Evolutionary conservation across 352 stramenopile species (phyloP), one percentile per base, ranked within the genome.

Genomic region (Phytopythium helicoides): DNA sequence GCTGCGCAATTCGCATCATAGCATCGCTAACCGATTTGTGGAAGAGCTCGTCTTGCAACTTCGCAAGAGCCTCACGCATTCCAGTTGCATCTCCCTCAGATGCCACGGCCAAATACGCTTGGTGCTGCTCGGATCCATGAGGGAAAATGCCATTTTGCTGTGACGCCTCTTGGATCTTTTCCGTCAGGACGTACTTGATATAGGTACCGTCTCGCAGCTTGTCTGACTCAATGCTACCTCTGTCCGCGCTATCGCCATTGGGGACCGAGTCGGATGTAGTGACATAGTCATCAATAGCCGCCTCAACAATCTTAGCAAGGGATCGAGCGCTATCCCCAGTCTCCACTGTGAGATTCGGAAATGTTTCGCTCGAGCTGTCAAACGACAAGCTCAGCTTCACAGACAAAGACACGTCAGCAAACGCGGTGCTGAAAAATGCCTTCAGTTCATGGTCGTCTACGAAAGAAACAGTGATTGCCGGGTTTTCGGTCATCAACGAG

Each of bases 1-100:
- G 76, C 35, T 83, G 81, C 0, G 83, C 83, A 54, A 94, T 89
- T 37, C 79, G 72, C 81, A 94, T 88, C 62, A 89, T 89, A 2
- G 81, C 83, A 47, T 92, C 79, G 48, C 87, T 86, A 45, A 91
- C 68, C 9, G 78, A 87, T 58, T 63, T 78, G 31, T 77, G 74
- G 51, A 94, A 92, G 12, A 92, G 61, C 23, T 68, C 71, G 35
- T 89, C 65, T 56, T 91, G 81, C 10, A 92, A 51, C 40, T 78
- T 56, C 26, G 64, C 60, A 8, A 92, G 54, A 15, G 75, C 73
- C 5, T 58, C 64, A n/a, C 68, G 68, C 76, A 94, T 91, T 28
- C 70, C 58, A 21, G 68, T 58, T 26, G 75, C 67, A 22, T 89
- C 64, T 12, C 68, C 71, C 11, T 73, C 84, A 21, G 73, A 67